Evolutionary conservation across 352 stramenopile species (phyloP), one percentile per base, ranked within the genome.

Genomic region (Phytophthora cactorum): DNA sequence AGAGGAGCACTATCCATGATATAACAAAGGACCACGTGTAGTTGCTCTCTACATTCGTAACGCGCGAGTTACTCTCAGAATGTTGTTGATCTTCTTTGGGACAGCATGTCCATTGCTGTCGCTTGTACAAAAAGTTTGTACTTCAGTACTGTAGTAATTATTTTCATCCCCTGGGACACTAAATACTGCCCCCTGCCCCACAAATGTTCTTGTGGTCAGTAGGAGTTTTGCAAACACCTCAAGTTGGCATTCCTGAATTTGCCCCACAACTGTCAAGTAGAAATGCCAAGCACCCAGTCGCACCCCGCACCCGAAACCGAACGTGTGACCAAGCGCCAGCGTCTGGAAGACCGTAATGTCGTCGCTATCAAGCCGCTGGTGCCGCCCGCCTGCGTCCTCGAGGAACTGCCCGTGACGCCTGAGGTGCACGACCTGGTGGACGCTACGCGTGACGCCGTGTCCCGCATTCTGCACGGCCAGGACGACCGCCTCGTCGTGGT

Each of bases 401-500:
- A 92, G 52, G 84, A 94, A 68, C 70, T 94, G 15, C 86, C 84
- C 1, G 81, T 91, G 10, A 95, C 80, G 3, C 74, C 81, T 6
- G 64, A 83, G 17, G 86, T 93, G 41, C 81, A 91, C 59, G 76
- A 89, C 29, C 88, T 88, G 4, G 80, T 92, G 51, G 75, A 84
- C 34, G 60, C 53, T 38, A 81, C 81, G 29, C 82, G 82, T 32
- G 60, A 82, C 29, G 72, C 71, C 32, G 75, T 95, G 4, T 84
- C 81, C 34, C 66, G 79, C 59, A 78, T 90, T 22, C 68, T 93
- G 60, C 84, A 90, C 66, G 78, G 79, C 53, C 50, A 80, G 17
- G 82, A 93, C 63, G 85, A 93, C 71, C 82, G 85, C 28, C 68
- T 93, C 5, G 82, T 93, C 28, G 84, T 89, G 34, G 66, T 95